phyloP scores from a whole-genome alignment of 345 rosid genomes.

The Zanthoxylum bungeanum region DNA sequence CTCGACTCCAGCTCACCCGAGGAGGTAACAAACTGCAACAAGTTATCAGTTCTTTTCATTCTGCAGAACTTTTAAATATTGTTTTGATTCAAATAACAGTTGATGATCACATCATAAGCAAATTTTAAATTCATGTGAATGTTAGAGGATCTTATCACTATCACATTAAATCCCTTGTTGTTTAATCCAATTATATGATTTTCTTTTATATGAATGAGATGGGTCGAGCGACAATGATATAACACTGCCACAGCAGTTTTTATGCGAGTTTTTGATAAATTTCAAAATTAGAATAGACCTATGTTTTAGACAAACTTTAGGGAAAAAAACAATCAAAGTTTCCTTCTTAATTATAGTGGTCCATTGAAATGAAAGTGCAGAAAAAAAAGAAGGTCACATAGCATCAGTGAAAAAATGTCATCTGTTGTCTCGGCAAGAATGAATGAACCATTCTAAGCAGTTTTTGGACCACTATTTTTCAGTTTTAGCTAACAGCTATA shows the following conservation, averaged over 20 bases:
- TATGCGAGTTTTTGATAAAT: neutral
- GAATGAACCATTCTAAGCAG: neutral
- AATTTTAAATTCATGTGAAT: neutral
- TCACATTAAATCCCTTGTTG: neutral
- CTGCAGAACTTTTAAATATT: neutral
- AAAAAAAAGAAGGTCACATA: no score
- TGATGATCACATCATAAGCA: no score
- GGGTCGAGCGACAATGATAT: no score
- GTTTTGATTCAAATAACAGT: no score
- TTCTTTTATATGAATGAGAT: no score
- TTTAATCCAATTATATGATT: no score
- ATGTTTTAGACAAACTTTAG: neutral
- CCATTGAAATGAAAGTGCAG: neutral
- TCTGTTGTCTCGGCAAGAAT: neutral
- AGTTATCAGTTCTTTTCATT: slow-evolving; percentile 4
- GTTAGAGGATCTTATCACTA: no score
- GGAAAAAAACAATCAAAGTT: neutral
- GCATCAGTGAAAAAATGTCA: neutral
- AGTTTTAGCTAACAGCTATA: neutral
- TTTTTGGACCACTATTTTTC: neutral
- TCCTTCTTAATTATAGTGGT: neutral
- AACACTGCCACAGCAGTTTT: no score
- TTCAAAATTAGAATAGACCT: neutral
- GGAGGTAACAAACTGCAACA: neutral
- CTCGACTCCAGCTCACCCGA: no score